Percentiles rank a stretch among this genome's conserved stretches.
Evolutionary conservation across 108 stramenopile species (phyloP).

Genomic region (Schizochytrium sp.): DNA sequence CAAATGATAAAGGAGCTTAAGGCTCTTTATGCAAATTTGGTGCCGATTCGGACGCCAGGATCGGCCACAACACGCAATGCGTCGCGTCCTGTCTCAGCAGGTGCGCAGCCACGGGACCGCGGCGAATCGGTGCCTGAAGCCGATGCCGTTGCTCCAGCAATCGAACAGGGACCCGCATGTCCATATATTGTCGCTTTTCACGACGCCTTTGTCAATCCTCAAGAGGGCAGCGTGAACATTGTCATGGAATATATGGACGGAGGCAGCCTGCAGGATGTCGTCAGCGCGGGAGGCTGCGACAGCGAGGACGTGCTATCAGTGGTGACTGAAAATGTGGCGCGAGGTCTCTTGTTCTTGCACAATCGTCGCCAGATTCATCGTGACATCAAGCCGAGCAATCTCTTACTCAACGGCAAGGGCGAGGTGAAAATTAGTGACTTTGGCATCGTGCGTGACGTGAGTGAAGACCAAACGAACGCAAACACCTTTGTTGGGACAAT

Average conservation of each 20-base stretch:
- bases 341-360: conserved; percentile 33
- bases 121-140: not conserved
- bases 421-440: conserved; percentile 41
- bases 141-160: not conserved
- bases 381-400: conserved; percentile 41
- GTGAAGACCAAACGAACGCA: conserved; percentile 19
- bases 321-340: not conserved
- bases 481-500: conserved; percentile 61
- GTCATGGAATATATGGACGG: conserved; percentile 54
- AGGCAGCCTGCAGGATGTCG: conserved; percentile 40
- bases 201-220: conserved; percentile 40
- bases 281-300: conserved; percentile 32
- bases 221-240: conserved; percentile 34
- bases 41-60: not conserved
- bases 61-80: not conserved
- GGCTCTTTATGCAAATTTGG: conserved; percentile 19
- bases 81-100: conserved; percentile 20
- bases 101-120: conserved; percentile 26
- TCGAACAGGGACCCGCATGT: not conserved
- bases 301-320: conserved; percentile 24
- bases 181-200: conserved; percentile 47
- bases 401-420: conserved; percentile 33
- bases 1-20: conserved; percentile 24
- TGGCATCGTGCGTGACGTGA: conserved; percentile 34
- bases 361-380: conserved; percentile 25